Evolutionary conservation across 2,329 filamentous ascomycete genomes (phyloP).

Genomic region (Penicillium sp.): DNA sequence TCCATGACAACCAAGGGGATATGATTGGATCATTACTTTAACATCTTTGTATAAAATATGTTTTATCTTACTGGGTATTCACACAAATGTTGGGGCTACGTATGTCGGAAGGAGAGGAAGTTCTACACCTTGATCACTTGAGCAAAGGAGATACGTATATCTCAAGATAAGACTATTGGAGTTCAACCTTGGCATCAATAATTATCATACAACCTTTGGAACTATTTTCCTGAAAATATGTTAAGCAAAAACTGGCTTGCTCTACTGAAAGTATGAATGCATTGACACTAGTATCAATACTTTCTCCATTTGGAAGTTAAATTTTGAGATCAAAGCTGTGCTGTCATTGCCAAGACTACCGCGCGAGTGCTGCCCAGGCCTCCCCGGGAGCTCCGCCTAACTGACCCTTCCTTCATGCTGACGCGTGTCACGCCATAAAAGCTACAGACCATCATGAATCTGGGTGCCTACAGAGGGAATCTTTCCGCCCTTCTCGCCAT

Average conservation of each 20-base stretch:
- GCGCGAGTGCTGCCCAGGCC: constrained; percentile 14
- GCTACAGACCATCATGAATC: constrained; percentile 29
- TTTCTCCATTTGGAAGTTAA: background rate
- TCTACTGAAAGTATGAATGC: background rate
- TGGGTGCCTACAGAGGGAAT: constrained; percentile 20
- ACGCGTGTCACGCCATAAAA: constrained; percentile 16
- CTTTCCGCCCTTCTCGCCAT: constrained; percentile 30
- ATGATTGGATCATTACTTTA: no score
- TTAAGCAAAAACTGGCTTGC: no score
- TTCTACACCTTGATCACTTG: no score
- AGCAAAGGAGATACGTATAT: no score
- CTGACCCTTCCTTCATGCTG: constrained; percentile 13
- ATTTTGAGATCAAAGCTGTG: background rate
- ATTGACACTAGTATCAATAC: background rate
- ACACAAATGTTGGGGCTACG: no score
- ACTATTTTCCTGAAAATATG: no score
- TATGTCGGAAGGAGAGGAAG: no score
- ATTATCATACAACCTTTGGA: no score
- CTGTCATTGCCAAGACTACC: constrained; percentile 19
- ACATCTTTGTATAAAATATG: no score
- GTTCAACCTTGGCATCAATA: no score
- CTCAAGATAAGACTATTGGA: no score
- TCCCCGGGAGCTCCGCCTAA: constrained; percentile 18
- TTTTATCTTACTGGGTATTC: no score
- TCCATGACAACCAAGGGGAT: background rate